Percentiles rank a stretch among this genome's conserved stretches.
These are phyloP conservation scores for Fistulifera pelliculosa DNA, from an alignment of 108 stramenopile genomes.

Conservation along the genomic window DNA sequence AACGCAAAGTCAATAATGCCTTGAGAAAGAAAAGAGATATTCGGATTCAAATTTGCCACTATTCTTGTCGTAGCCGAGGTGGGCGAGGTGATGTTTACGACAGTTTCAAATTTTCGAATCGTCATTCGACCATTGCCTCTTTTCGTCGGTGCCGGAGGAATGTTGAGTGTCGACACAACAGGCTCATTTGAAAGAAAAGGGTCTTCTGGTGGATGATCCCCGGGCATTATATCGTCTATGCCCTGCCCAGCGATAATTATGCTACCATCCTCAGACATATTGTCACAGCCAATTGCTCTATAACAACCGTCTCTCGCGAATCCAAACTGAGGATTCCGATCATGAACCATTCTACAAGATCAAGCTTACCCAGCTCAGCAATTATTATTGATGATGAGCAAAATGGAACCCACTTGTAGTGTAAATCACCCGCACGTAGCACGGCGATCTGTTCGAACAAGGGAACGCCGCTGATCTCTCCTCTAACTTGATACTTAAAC, in stretches of 20 bases:
- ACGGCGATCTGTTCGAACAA: conserved; percentile 91
- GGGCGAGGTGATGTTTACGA: conserved; percentile 64
- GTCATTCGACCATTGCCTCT: conserved; percentile 74
- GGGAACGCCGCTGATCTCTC: conserved; percentile 49
- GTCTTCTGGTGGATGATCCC: conserved; percentile 7
- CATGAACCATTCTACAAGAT: conserved; percentile 74
- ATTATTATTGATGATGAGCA: conserved; percentile 44
- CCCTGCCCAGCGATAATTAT: conserved; percentile 75
- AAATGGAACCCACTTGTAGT: conserved; percentile 89
- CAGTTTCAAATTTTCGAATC: conserved; percentile 57
- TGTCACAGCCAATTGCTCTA: conserved; percentile 87
- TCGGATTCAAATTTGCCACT: conserved; percentile 87
- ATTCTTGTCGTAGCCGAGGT: conserved; percentile 65
- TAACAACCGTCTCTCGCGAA: conserved; percentile 66
- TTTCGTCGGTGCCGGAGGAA: conserved; percentile 60
- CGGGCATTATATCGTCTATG: conserved; percentile 42
- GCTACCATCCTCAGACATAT: conserved; percentile 71
- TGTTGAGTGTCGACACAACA: conserved; percentile 37
- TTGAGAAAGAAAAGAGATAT: conserved; percentile 72
- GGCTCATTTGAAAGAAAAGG: conserved; percentile 39
- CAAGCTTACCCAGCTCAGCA: conserved; percentile 76
- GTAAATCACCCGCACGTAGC: conserved; percentile 82
- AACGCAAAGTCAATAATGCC: conserved; percentile 83
- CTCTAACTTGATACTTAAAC: conserved; percentile 73
- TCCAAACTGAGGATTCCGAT: conserved; percentile 55